Conservation (phyloP, 495 filamentous ascomycete species). For the Penicillium roqueforti region DNA sequence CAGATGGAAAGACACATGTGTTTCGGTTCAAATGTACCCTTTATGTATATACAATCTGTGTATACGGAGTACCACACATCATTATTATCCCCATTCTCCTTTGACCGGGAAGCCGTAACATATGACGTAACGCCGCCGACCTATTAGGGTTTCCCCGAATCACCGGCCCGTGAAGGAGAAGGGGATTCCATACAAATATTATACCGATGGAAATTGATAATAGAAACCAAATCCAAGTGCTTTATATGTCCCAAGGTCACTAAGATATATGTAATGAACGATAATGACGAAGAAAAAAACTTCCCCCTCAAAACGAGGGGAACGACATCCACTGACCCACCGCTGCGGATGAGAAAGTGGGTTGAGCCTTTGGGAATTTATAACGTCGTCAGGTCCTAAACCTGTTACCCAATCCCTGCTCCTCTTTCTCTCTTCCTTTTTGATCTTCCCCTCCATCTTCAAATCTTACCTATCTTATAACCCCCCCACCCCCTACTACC, state of each 20-base stretch:
- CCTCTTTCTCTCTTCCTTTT: constrained; percentile 12
- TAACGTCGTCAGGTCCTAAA: constrained; percentile 31
- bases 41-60: too few relatives aligned
- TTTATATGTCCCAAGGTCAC: too few relatives aligned
- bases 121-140: constrained; percentile 6
- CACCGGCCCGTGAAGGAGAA: constrained; percentile 6
- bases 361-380: constrained; percentile 35
- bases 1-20: too few relatives aligned
- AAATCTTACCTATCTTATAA: constrained; percentile 5
- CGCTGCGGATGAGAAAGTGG: constrained; percentile 30
- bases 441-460: constrained; percentile 2
- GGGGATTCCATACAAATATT: background rate
- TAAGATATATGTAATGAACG: background rate
- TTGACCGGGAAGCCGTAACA: constrained; percentile 9
- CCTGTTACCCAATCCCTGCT: constrained; percentile 15
- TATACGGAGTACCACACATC: background rate
- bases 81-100: constrained; percentile 4
- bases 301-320: constrained; percentile 27
- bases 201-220: background rate
- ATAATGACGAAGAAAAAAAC: constrained; percentile 14
- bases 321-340: constrained; percentile 42
- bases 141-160: constrained; percentile 3
- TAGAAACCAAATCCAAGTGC: background rate
- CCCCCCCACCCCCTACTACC: background rate
- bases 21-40: background rate